Conservation (phyloP, 352 stramenopile species). For the Albugo laibachii region DNA sequence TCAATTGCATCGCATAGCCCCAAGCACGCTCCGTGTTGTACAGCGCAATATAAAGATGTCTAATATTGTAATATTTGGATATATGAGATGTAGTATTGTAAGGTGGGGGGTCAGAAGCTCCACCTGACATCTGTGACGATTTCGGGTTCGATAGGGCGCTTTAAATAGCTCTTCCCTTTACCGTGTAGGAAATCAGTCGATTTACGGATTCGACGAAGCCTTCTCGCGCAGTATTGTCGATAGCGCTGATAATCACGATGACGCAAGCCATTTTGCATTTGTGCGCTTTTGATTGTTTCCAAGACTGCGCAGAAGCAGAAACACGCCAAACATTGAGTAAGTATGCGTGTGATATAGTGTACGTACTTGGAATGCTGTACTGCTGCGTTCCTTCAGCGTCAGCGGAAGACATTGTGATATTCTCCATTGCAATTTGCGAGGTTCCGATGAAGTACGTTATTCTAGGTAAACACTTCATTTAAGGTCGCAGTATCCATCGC, state of each 20-base stretch:
- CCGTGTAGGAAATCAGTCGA: conserved; percentile 76
- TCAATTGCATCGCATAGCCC: conserved; percentile 84
- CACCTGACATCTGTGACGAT: conserved; percentile 39
- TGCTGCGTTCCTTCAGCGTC: conserved; percentile 3
- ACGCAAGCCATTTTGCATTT: conserved; percentile 78
- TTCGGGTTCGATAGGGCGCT: conserved; percentile 74
- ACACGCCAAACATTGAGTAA: neutral
- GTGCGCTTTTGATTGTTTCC: conserved; percentile 76
- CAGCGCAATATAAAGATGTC: conserved; percentile 67
- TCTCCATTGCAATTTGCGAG: conserved; percentile 7
- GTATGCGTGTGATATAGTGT: neutral
- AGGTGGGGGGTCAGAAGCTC: neutral
- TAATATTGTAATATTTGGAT: conserved; percentile 3
- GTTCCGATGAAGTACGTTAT: neutral
- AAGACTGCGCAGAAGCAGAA: conserved; percentile 17
- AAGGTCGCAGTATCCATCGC: neutral
- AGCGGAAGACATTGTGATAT: conserved; percentile 6
- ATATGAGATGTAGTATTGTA: neutral
- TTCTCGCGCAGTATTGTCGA: conserved; percentile 77
- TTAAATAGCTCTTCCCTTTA: conserved; percentile 66
- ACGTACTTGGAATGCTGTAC: conserved; percentile 16
- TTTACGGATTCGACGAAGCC: conserved; percentile 74
- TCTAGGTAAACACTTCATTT: neutral
- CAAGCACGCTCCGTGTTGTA: conserved; percentile 83
- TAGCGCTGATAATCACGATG: conserved; percentile 84